A percentile compares a stretch with the other conserved stretches of the same genome.
Evolutionary conservation across 2,329 filamentous ascomycete species (phyloP).

Genomic region (Xylariomycetidae sp.): DNA sequence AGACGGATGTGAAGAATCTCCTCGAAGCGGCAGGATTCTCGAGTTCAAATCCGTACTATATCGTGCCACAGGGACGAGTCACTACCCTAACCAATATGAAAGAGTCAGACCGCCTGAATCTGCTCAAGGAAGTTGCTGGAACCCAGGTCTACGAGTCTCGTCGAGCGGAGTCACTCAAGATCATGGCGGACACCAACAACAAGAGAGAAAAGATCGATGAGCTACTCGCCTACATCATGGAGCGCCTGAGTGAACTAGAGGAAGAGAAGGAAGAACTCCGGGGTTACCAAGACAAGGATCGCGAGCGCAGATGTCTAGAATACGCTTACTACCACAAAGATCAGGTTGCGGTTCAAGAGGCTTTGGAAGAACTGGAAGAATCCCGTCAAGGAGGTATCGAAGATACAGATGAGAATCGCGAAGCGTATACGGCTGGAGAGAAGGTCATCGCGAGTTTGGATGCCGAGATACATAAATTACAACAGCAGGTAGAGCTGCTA

Average conservation of each 20-base stretch:
- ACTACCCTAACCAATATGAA: slow-evolving; percentile 98
- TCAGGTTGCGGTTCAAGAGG: slow-evolving; percentile 71
- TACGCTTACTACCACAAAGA: slow-evolving; percentile 93
- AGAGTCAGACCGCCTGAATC: slow-evolving; percentile 80
- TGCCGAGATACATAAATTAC: slow-evolving; percentile 71
- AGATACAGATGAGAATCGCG: slow-evolving; percentile 74
- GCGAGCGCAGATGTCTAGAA: slow-evolving; percentile 84
- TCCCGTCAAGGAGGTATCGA: slow-evolving; percentile 78
- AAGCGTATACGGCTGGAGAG: slow-evolving; percentile 73
- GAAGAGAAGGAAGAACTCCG: slow-evolving; percentile 96
- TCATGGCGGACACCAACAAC: slow-evolving; percentile 94
- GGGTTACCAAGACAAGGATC: slow-evolving; percentile 91
- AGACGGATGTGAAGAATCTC: slow-evolving; percentile 89
- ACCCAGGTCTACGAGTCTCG: slow-evolving; percentile 96
- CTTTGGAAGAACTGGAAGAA: slow-evolving; percentile 79
- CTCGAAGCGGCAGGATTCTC: slow-evolving; percentile 96
- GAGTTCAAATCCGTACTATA: slow-evolving; percentile 97
- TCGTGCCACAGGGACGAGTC: slow-evolving; percentile 94
- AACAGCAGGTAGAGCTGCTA: slow-evolving; percentile 78
- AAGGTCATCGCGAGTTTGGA: slow-evolving; percentile 74
- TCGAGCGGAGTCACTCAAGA: slow-evolving; percentile 86
- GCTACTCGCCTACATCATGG: slow-evolving; percentile 84
- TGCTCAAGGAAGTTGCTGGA: slow-evolving; percentile 96
- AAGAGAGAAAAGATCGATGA: slow-evolving; percentile 95
- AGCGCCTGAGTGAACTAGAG: slow-evolving; percentile 82